These are phyloP conservation scores for Aquilaria agallochum DNA, from an alignment of 441 rosid genomes.

Conservation along the genomic window DNA sequence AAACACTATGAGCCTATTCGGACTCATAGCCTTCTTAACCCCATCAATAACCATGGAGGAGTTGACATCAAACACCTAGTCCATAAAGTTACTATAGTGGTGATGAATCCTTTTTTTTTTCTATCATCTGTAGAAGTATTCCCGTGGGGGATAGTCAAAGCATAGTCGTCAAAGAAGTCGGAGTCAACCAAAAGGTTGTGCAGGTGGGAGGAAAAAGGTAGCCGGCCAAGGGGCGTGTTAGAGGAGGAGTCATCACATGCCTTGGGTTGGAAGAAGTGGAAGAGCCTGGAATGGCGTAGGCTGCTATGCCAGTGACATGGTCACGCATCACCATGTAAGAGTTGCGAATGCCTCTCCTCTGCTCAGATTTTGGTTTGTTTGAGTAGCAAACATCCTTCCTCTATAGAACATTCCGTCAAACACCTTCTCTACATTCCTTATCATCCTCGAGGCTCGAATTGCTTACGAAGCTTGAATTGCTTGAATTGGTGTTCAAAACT, in stretches of 20 bases:
- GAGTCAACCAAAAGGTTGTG: conserved; percentile 92
- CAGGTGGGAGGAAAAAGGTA: conserved; percentile 38
- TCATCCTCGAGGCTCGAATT: too few relatives aligned
- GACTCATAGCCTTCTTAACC: conserved; percentile 72
- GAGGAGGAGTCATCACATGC: conserved; percentile 65
- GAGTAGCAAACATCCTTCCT: too few relatives aligned
- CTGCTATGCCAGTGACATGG: too few relatives aligned
- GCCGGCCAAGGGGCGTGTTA: conserved; percentile 41
- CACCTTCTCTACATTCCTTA: too few relatives aligned
- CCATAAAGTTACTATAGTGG: conserved; percentile 83
- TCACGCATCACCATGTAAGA: too few relatives aligned
- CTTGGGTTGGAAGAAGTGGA: conserved; percentile 35
- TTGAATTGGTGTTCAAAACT: too few relatives aligned
- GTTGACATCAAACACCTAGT: conserved; percentile 65
- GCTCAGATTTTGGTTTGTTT: too few relatives aligned
- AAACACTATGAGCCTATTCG: conserved; percentile 81
- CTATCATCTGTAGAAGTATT: conserved; percentile 20
- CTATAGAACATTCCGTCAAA: too few relatives aligned
- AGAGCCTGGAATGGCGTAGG: conserved; percentile 13
- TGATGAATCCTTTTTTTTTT: conserved; percentile 39
- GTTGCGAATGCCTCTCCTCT: too few relatives aligned
- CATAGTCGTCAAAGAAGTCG: conserved; percentile 64
- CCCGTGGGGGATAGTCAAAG: conserved; percentile 22
- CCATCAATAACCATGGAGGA: conserved; percentile 47
- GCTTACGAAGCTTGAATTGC: too few relatives aligned